A percentile compares a stretch with the other conserved stretches of the same genome.
Conservation (phyloP, 2,329 filamentous ascomycete species). For the Coniochaeta sp. region DNA sequence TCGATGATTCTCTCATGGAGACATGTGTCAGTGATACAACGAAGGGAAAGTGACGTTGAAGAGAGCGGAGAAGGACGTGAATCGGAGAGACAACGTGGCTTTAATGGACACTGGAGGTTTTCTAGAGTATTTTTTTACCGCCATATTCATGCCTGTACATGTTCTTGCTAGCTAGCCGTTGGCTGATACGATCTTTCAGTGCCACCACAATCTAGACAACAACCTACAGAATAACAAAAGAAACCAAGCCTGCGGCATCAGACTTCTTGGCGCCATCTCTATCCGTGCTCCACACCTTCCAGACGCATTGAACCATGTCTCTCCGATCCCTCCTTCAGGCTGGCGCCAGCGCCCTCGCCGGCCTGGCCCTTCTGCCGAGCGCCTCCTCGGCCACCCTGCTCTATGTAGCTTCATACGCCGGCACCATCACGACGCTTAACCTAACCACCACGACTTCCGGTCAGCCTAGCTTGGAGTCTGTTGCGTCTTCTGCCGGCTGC, state of each 20-base stretch:
- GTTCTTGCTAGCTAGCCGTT: not conserved
- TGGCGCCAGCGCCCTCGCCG: conserved; percentile 7
- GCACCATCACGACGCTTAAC: conserved; percentile 37
- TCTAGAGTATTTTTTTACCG: not conserved
- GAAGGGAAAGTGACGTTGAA: not conserved
- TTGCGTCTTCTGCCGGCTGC: conserved; percentile 38
- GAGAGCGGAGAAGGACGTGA: not conserved
- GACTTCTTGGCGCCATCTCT: not conserved
- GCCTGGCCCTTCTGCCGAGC: conserved; percentile 13
- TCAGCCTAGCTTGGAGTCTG: conserved; percentile 27
- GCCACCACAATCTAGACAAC: not conserved
- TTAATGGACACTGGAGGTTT: not conserved
- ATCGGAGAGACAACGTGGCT: not conserved
- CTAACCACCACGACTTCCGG: conserved; percentile 8
- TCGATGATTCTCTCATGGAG: not conserved
- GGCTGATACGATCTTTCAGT: not conserved
- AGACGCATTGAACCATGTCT: conserved; percentile 2
- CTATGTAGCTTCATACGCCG: conserved; percentile 41
- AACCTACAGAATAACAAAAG: not conserved
- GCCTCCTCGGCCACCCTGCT: conserved; percentile 30
- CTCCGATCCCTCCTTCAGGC: conserved; percentile 5
- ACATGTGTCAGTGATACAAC: not conserved
- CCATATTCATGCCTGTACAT: not conserved
- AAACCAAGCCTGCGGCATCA: not conserved
- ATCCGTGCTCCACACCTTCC: not conserved